A percentile compares a stretch with the other conserved stretches of the same genome.
Evolutionary conservation across 495 filamentous ascomycete species (phyloP).

Genomic region (Aspergillus diversus): DNA sequence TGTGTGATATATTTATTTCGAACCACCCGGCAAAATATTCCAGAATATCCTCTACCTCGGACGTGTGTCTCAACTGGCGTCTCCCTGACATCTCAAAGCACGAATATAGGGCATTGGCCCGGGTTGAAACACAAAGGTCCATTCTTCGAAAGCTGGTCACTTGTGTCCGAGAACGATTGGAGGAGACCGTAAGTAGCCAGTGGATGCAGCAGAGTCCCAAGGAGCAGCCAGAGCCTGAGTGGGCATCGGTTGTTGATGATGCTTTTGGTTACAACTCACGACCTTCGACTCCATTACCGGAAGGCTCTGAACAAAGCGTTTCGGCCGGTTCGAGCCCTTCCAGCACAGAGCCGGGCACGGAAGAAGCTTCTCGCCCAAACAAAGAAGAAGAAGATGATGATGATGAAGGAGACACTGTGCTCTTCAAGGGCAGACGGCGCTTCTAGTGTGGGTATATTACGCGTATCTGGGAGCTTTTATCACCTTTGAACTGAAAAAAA

Average conservation of each 20-base stretch:
- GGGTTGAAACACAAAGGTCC: not conserved
- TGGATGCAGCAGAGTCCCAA: not conserved
- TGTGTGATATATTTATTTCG: slow-evolving; percentile 1
- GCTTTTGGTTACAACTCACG: not conserved
- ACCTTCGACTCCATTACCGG: not conserved
- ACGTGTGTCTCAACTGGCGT: not conserved
- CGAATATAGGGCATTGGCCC: not conserved
- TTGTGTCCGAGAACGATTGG: not conserved
- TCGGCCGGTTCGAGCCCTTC: not conserved
- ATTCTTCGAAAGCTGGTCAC: not conserved
- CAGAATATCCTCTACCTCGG: not conserved
- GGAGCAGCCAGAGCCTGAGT: not conserved
- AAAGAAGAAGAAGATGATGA: not conserved
- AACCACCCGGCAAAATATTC: not conserved
- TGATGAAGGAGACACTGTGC: not conserved
- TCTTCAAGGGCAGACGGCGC: not conserved
- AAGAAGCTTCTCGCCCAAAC: not conserved
- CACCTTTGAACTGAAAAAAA: no score
- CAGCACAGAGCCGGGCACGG: not conserved
- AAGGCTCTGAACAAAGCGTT: not conserved
- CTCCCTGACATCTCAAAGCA: not conserved
- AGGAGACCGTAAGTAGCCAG: not conserved
- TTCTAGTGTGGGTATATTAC: not conserved
- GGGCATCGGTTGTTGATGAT: not conserved
- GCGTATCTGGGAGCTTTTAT: no score